Evolutionary conservation across 2,329 filamentous ascomycete species (phyloP).

Genomic region (Ceratocystis cubensis): DNA sequence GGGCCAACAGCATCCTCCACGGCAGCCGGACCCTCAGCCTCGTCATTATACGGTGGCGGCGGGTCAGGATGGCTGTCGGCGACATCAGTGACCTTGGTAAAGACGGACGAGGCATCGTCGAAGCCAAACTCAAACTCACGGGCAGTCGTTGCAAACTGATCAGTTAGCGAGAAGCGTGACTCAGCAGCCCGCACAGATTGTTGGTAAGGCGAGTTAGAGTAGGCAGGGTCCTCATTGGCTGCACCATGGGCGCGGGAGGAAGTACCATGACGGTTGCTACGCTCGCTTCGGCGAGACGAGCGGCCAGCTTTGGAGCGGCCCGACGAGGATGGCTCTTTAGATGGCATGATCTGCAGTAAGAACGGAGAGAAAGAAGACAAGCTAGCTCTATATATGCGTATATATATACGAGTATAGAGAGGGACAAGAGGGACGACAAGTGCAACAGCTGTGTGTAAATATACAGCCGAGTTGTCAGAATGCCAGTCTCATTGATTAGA

Average conservation of each 20-base stretch:
- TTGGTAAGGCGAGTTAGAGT: conserved; percentile 20
- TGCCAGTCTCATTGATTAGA: background rate
- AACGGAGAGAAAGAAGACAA: background rate
- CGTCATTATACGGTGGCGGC: conserved; percentile 16
- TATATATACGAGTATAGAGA: background rate
- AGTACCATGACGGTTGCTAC: conserved; percentile 18
- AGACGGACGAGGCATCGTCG: conserved; percentile 36
- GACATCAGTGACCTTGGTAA: conserved; percentile 27
- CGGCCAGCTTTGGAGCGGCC: conserved; percentile 13
- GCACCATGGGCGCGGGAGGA: conserved; percentile 15
- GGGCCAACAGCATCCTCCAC: conserved; percentile 20
- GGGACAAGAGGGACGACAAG: no score
- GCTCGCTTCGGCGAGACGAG: conserved; percentile 21
- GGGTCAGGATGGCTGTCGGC: conserved; percentile 18
- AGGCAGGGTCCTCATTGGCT: conserved; percentile 9
- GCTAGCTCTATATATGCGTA: background rate
- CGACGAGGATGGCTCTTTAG: conserved; percentile 14
- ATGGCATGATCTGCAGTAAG: conserved; percentile 6
- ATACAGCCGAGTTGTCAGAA: background rate
- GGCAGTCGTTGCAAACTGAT: conserved; percentile 37
- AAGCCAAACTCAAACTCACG: conserved; percentile 37
- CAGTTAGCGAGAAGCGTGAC: conserved; percentile 36
- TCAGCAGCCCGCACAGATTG: conserved; percentile 28
- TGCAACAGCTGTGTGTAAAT: background rate
- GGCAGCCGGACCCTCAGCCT: conserved; percentile 20